Base-by-base conservation (phyloP, 352 stramenopile species). In the Phytophthora melonis region DNA sequence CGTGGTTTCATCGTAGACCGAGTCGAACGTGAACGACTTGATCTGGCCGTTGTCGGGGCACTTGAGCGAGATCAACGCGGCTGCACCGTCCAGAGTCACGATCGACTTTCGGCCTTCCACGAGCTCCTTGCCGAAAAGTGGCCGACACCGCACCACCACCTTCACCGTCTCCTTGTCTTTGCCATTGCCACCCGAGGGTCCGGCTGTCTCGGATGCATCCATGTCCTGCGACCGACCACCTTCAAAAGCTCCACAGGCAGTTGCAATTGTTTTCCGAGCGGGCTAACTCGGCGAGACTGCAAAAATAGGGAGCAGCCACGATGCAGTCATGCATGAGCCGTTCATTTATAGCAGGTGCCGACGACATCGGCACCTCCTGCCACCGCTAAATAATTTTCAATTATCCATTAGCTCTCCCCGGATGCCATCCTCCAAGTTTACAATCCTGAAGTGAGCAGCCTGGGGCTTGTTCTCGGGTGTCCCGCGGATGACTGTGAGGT, bases 1-100 rank as follows among this genome's bases (percentile, higher is more conserved):
- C 16, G 84, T 95, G 61, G 68, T 90, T 73, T 97, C 89, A 55
- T 97, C 93, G 58, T 97, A 98, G n/a, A 96, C 91, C 21, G 86
- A 90, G 72, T 98, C 93, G 65, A 97, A 98, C 19, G 90, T 96
- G 79, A 98, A 98, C 13, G 86, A 85, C 73, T 97, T 97, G 70
- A 88, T 58, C 69, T 93, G 85, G 58, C 84, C 82, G 63, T 89
- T 93, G 19, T 94, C 83, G 0, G 81, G 88, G 39, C 88, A 94
- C 63, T 85, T 84, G 63, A 97, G 93, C n/a, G 80, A 81, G 34
- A 97, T 87, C 54, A 88, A 77, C 25, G 79, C 83, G 9, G 78
- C 80, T 27, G 91, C 83, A 14, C 79, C 69, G 66, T 97, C 87
- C 58, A 97, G 81, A 16, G 76, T 84, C 32, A 97, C 82, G 73